phyloP scores from a whole-genome alignment of 2,329 filamentous ascomycete genomes.

The Pseudonectria foliicola region DNA sequence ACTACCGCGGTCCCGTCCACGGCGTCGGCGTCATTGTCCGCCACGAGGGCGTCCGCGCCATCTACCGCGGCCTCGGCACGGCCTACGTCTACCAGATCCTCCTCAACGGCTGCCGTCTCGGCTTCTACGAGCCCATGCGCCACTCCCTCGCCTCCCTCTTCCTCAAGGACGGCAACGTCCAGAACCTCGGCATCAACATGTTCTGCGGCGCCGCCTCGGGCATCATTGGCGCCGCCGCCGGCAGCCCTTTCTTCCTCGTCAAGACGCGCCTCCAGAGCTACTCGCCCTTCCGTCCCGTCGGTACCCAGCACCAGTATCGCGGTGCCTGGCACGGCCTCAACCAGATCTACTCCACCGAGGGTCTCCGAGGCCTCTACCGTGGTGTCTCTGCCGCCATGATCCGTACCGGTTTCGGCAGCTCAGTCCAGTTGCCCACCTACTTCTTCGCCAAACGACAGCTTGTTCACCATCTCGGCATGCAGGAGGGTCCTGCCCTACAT shows the following conservation, averaged over 20 bases:
- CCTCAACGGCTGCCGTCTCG: constrained; percentile 90
- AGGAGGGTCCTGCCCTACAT: constrained; percentile 85
- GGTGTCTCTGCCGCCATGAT: constrained; percentile 93
- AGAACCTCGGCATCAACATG: constrained; percentile 88
- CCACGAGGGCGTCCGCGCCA: constrained; percentile 79
- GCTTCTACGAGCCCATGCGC: constrained; percentile 96
- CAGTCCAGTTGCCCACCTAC: constrained; percentile 93
- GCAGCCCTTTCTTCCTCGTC: constrained; percentile 94
- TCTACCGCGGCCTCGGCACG: constrained; percentile 83
- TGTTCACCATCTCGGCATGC: constrained; percentile 74
- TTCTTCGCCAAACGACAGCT: constrained; percentile 92
- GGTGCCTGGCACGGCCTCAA: constrained; percentile 77
- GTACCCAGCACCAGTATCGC: constrained; percentile 90
- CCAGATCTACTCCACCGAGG: constrained; percentile 73
- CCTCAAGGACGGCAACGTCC: constrained; percentile 64
- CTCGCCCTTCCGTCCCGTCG: constrained; percentile 86
- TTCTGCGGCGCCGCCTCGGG: constrained; percentile 85
- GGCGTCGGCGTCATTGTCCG: constrained; percentile 82
- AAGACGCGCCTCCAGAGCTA: constrained; percentile 94
- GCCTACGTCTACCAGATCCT: constrained; percentile 96
- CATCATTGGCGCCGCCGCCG: constrained; percentile 83
- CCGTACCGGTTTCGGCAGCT: constrained; percentile 89
- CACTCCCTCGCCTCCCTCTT: constrained; percentile 60
- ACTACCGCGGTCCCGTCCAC: constrained; percentile 88
- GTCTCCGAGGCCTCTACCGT: constrained; percentile 74